These are phyloP conservation scores for Funneliformis geosporum DNA, from an alignment of 192 early-diverging fungal species.

Conservation along the genomic window DNA sequence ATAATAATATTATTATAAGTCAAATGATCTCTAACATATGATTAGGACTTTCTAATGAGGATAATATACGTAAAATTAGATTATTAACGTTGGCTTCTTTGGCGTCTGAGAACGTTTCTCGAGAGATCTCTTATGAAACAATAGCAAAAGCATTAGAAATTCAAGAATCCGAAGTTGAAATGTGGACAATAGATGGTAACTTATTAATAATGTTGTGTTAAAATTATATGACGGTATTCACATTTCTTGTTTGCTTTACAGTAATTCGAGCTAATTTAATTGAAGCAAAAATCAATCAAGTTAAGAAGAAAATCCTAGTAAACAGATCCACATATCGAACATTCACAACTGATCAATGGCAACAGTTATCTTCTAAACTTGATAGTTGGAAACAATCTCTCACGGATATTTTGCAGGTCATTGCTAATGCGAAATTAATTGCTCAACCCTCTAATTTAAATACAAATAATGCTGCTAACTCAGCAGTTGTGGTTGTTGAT, in stretches of 20 bases:
- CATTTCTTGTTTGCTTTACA: background rate
- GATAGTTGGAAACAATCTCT: conserved; percentile 81
- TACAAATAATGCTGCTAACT: conserved; percentile 35
- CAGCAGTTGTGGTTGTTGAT: background rate
- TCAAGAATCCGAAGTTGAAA: conserved; percentile 80
- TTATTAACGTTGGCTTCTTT: conserved; percentile 79
- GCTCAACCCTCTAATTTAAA: conserved; percentile 45
- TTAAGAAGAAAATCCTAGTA: conserved; percentile 75
- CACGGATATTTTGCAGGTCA: conserved; percentile 79
- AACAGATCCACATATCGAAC: conserved; percentile 83
- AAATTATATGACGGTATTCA: background rate
- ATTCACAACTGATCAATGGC: conserved; percentile 85
- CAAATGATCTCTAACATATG: background rate
- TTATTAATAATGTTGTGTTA: background rate
- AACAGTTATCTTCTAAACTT: conserved; percentile 65
- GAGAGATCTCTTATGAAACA: conserved; percentile 70
- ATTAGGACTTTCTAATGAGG: conserved; percentile 49
- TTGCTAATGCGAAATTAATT: conserved; percentile 82
- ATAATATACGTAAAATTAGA: conserved; percentile 79
- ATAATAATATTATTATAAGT: background rate
- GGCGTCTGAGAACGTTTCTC: conserved; percentile 66
- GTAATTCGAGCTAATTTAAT: conserved; percentile 86
- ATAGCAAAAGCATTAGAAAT: conserved; percentile 78
- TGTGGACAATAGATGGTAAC: conserved; percentile 88
- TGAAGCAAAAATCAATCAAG: conserved; percentile 94